phyloP scores from a whole-genome alignment of 345 rosid species.

The Linum usitatissimum region DNA sequence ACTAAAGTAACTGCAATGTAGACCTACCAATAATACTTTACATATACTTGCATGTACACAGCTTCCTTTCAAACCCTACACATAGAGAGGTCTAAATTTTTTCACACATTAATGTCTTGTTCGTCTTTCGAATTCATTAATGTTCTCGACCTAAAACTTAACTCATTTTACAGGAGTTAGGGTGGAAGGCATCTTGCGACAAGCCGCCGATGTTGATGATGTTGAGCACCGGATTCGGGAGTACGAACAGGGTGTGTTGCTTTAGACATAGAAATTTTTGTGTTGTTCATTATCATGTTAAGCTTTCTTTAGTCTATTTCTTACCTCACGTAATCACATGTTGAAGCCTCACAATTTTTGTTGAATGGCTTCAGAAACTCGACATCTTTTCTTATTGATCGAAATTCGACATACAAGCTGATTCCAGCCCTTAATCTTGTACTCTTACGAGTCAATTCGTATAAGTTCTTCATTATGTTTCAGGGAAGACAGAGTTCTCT shows the following conservation, averaged over 20 bases:
- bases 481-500: slow-evolving; percentile 73
- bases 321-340: too few species aligned
- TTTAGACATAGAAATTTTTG: background rate
- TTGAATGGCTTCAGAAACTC: background rate
- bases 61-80: too few species aligned
- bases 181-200: slow-evolving; percentile 93
- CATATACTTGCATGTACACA: too few species aligned
- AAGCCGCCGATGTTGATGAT: slow-evolving; percentile 97
- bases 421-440: background rate
- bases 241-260: slow-evolving; percentile 74
- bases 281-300: too few species aligned
- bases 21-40: too few species aligned
- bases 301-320: too few species aligned
- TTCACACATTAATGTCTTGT: background rate
- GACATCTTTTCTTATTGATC: background rate
- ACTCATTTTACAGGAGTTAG: slow-evolving; percentile 49
- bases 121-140: background rate
- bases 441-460: slow-evolving; percentile 2
- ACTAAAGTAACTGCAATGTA: too few species aligned
- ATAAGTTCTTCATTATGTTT: slow-evolving; percentile 16
- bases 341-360: too few species aligned
- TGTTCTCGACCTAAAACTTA: slow-evolving; percentile 19
- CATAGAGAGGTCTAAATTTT: too few species aligned
- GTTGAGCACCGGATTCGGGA: slow-evolving; percentile 83
- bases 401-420: background rate